These are phyloP conservation scores for Exophiala bonariae DNA, from an alignment of 2,329 filamentous ascomycete species.

Conservation along the genomic window DNA sequence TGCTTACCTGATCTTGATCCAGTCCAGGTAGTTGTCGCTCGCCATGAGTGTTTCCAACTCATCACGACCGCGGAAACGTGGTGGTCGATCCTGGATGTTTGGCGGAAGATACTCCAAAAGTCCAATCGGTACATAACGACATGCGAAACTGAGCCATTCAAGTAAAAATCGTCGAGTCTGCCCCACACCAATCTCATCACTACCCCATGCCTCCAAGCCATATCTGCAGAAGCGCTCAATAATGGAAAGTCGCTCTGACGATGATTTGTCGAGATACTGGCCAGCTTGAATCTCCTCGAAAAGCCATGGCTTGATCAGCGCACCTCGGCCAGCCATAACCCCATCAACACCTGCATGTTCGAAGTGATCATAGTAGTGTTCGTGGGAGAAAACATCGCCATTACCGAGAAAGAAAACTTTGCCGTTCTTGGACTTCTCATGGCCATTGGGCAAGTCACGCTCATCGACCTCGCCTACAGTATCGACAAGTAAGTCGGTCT, in stretches of 20 bases:
- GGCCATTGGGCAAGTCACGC: conserved; percentile 65
- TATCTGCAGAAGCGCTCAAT: conserved; percentile 88
- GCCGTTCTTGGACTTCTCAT: conserved; percentile 36
- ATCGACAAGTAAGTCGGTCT: conserved; percentile 67
- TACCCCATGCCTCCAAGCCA: conserved; percentile 92
- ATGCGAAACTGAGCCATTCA: conserved; percentile 92
- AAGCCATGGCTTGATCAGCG: conserved; percentile 95
- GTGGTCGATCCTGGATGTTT: conserved; percentile 83
- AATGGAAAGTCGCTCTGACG: conserved; percentile 78
- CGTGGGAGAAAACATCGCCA: conserved; percentile 91
- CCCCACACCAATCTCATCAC: conserved; percentile 89
- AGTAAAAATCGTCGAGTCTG: conserved; percentile 88
- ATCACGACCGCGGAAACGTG: conserved; percentile 77
- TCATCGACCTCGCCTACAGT: conserved; percentile 76
- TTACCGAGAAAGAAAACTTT: conserved; percentile 93
- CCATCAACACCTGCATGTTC: conserved; percentile 78
- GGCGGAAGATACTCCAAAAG: conserved; percentile 86
- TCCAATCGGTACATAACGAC: conserved; percentile 87
- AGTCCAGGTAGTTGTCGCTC: conserved; percentile 91
- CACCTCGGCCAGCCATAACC: conserved; percentile 97
- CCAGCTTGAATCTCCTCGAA: conserved; percentile 93
- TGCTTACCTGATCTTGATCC: conserved; percentile 94
- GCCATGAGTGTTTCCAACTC: conserved; percentile 92
- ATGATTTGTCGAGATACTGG: conserved; percentile 94
- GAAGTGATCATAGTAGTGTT: conserved; percentile 80